A percentile compares a stretch with the other conserved stretches of the same genome.
Evolutionary conservation across 768 basidiomycete genomes (phyloP).

Genomic region (Lentinula aciculospora): DNA sequence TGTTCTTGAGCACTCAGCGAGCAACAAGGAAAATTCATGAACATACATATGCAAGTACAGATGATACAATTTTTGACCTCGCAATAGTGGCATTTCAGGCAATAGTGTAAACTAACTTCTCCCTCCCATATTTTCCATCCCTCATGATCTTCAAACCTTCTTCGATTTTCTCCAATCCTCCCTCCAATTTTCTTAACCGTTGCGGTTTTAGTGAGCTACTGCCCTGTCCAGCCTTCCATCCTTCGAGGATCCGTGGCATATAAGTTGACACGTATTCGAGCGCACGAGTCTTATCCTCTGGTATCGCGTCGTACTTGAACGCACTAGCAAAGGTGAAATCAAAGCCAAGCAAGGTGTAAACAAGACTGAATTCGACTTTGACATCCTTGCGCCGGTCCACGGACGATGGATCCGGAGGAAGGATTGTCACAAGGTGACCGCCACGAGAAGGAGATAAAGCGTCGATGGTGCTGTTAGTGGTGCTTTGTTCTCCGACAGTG

Average conservation of each 20-base stretch:
- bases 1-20: too few species aligned
- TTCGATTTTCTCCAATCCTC: neutral
- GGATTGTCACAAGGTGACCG: neutral
- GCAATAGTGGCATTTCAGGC: neutral
- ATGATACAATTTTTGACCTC: neutral
- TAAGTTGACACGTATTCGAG: neutral
- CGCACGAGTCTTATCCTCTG: neutral
- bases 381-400: slow-evolving; percentile 6
- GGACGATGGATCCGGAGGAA: neutral
- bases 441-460: neutral
- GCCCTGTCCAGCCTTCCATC: slow-evolving; percentile 2
- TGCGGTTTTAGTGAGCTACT: neutral
- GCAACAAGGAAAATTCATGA: neutral
- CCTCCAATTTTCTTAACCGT: neutral
- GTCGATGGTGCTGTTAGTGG: neutral
- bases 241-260: slow-evolving; percentile 2
- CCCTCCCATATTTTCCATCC: slow-evolving; percentile 4
- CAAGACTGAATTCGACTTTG: slow-evolving; percentile 4
- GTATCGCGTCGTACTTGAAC: neutral
- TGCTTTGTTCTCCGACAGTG: neutral
- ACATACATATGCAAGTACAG: neutral
- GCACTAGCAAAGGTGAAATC: neutral
- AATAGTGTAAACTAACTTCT: slow-evolving; percentile 1
- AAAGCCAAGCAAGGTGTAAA: slow-evolving; percentile 1
- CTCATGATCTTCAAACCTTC: slow-evolving; percentile 6